These are phyloP conservation scores for Acorus calamus DNA, from an alignment of 106 monocot genomes.

Conservation along the genomic window DNA sequence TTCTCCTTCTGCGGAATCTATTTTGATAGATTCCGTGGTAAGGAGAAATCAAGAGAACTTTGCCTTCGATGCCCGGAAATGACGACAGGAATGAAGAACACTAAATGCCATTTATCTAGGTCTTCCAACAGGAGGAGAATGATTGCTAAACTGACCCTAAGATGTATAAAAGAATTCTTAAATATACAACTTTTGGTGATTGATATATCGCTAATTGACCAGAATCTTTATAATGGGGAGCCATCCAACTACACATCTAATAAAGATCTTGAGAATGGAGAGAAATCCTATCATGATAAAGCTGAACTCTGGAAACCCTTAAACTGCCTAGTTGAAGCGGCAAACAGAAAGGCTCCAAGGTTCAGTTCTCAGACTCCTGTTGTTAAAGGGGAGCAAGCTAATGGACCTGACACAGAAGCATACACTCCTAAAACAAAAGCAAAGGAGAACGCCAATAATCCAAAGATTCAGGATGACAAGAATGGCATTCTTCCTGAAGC, in stretches of 20 bases:
- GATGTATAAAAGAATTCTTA: too few species aligned
- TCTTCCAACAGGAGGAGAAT: too few species aligned
- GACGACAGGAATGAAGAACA: too few species aligned
- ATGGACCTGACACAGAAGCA: slow-evolving; percentile 23
- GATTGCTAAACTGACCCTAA: too few species aligned
- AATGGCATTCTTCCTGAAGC: slow-evolving; percentile 13
- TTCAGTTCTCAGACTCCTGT: slow-evolving; percentile 25
- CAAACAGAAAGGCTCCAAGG: slow-evolving; percentile 49
- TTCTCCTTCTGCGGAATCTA: too few species aligned
- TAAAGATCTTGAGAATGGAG: slow-evolving; percentile 26
- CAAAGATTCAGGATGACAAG: slow-evolving; percentile 36
- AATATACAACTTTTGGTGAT: too few species aligned
- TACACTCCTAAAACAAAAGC: slow-evolving; percentile 27
- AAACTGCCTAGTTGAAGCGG: slow-evolving; percentile 81
- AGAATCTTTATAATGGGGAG: slow-evolving; percentile 46
- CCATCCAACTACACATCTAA: slow-evolving; percentile 23
- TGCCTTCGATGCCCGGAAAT: too few species aligned
- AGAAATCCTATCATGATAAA: slow-evolving; percentile 32
- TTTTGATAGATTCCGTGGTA: too few species aligned
- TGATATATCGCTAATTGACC: not conserved
- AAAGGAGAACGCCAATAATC: slow-evolving; percentile 28
- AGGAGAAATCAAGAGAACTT: too few species aligned
- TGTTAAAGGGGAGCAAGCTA: slow-evolving; percentile 35
- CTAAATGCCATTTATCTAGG: too few species aligned
- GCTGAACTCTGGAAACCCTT: slow-evolving; percentile 76